Evolutionary conservation across 768 basidiomycete genomes (phyloP), one percentile per base, ranked within the genome.

Genomic region (Trametes gibbosa): DNA sequence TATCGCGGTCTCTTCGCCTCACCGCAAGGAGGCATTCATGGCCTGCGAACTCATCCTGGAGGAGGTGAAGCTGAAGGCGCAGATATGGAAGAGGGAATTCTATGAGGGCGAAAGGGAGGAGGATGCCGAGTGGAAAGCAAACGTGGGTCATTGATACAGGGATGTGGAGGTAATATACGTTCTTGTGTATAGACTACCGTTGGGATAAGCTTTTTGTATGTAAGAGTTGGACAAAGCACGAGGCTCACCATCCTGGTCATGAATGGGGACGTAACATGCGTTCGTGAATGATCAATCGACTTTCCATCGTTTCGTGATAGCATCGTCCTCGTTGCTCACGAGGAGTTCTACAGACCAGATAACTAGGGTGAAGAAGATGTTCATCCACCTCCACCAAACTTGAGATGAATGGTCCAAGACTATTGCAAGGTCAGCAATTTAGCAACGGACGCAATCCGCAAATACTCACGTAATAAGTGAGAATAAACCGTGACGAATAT

Each of bases 331-430:
- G n/a, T 81, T 81, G 74, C 86, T 85, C 55, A 94, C 89, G 29
- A 89, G 71, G 47, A 93, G 79, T 72, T 93, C 92, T 23, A 93
- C 76, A 12, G 87, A 84, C 92, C 92, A 94, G 41, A 92, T 81
- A 24, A 86, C 77, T 27, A 94, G 79, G 4, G 90, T 92, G 72
- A 93, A 88, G 75, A 92, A 90, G 34, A 94, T 86, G 68, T 91
- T 90, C 77, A 87, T 86, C 91, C 92, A 93, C 61, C 92, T 82
- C 89, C 92, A 93, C 92, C 92, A 94, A 49, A 92, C 84, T 68
- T 93, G 92, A n/a, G 90, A 90, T 19, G 91, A 89, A 67, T 90
- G 88, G 66, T 94, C 92, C 53, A 94, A 76, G 45, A 94, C 92
- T 65, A 45, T 4, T 4, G 5, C 13, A 19, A 19, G 3, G 17